phyloP scores from a whole-genome alignment of 2,329 filamentous ascomycete species.

The Trichoderma sp. region DNA sequence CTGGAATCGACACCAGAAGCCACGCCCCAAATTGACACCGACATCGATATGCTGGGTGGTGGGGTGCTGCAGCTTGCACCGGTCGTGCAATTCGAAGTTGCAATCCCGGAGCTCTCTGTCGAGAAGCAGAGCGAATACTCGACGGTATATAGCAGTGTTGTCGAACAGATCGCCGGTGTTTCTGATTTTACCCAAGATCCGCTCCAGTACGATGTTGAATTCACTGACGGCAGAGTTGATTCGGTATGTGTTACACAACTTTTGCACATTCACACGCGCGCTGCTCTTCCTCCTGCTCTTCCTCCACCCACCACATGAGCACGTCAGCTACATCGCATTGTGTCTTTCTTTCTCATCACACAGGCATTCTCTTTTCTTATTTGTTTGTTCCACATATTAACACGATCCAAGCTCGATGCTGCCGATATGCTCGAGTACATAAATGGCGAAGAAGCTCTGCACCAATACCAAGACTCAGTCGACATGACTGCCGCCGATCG shows the following conservation, averaged over 20 bases:
- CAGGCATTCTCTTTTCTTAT: not conserved
- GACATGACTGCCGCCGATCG: constrained; percentile 22
- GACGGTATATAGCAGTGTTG: constrained; percentile 35
- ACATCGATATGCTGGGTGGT: not conserved
- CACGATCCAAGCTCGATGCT: constrained; percentile 31
- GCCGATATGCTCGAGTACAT: constrained; percentile 32
- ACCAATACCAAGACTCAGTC: constrained; percentile 17
- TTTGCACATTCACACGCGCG: not conserved
- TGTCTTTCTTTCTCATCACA: not conserved
- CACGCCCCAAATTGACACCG: not conserved
- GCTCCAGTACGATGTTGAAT: constrained; percentile 41
- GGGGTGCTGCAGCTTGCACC: not conserved
- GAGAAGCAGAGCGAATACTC: constrained; percentile 33
- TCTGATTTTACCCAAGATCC: constrained; percentile 28
- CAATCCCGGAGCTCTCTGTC: constrained; percentile 30
- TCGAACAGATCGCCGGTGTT: constrained; percentile 39
- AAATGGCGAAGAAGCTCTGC: constrained; percentile 35
- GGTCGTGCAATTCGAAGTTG: constrained; percentile 31
- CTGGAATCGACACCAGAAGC: not conserved
- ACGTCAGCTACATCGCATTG: not conserved
- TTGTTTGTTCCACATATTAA: not conserved
- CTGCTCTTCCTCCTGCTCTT: not conserved
- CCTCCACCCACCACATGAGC: not conserved
- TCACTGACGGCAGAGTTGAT: constrained; percentile 46
- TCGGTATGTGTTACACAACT: constrained; percentile 39